Evolutionary conservation across 1,284 basidiomycete genomes (phyloP).

Genomic region (Peniophora sp.): DNA sequence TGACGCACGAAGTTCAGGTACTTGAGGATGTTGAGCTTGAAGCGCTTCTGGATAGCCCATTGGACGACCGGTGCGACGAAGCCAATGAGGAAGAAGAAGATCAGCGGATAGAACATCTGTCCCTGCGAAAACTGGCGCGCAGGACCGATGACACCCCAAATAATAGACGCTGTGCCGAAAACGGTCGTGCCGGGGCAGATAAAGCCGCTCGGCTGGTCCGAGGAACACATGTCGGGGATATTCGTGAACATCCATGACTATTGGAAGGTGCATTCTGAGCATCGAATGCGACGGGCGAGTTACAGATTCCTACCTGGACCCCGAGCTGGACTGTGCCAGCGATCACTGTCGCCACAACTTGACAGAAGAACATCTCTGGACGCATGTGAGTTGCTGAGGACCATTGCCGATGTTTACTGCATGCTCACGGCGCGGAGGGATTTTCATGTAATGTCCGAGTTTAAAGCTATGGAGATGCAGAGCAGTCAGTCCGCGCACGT

Average conservation of each 20-base stretch:
- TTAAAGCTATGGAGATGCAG: conserved; percentile 29
- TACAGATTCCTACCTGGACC: conserved; percentile 21
- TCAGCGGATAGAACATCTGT: conserved; percentile 14
- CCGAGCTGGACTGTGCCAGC: conserved; percentile 38
- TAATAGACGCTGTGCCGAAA: conserved; percentile 1
- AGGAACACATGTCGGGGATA: conserved; percentile 35
- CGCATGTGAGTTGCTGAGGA: no score
- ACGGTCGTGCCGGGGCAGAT: conserved; percentile 11
- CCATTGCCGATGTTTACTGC: no score
- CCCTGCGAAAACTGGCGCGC: background rate
- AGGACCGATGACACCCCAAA: background rate
- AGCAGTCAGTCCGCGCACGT: conserved; percentile 7
- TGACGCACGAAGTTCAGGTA: conserved; percentile 18
- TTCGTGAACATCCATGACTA: conserved; percentile 33
- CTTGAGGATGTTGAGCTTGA: background rate
- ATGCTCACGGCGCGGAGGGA: conserved; percentile 28
- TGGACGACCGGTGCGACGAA: conserved; percentile 32
- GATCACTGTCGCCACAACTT: conserved; percentile 41
- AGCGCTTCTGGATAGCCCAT: conserved; percentile 1
- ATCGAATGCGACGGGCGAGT: conserved; percentile 10
- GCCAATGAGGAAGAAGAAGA: conserved; percentile 55
- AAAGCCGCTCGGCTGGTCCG: conserved; percentile 28
- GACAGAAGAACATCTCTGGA: conserved; percentile 35
- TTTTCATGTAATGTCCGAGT: conserved; percentile 48
- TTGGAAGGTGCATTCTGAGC: background rate